Conservation (phyloP, 306 rosid genomes). For the Crotalaria pallida region DNA sequence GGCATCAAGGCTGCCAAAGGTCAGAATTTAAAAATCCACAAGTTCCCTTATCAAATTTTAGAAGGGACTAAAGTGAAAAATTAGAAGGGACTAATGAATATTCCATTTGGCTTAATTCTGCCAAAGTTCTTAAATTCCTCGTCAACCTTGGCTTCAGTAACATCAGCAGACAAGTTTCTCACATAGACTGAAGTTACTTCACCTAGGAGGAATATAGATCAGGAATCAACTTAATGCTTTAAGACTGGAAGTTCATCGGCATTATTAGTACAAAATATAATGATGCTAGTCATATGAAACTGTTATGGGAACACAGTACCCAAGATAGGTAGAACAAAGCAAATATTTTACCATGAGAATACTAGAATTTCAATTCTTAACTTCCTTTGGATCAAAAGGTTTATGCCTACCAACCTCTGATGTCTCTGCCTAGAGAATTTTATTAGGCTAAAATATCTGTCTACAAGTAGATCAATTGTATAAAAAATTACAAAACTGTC, state of each 20-base stretch:
- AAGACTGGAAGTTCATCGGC: not conserved
- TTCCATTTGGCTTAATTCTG: constrained; percentile 72
- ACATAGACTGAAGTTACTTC: constrained; percentile 92
- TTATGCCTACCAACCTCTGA: not conserved
- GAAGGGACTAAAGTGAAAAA: no score
- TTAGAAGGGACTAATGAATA: constrained; percentile 82
- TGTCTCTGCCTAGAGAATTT: not conserved
- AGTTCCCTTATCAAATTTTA: no score
- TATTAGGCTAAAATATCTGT: not conserved
- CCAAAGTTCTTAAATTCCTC: constrained; percentile 77
- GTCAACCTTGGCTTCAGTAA: constrained; percentile 77
- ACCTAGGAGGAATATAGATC: constrained; percentile 40
- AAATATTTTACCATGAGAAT: not conserved
- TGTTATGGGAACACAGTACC: not conserved
- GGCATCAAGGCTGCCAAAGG: no score
- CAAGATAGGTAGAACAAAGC: not conserved
- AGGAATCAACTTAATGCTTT: constrained; percentile 24
- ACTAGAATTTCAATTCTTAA: no score
- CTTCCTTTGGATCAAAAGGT: not conserved
- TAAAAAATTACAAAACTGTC: not conserved
- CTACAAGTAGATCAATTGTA: not conserved
- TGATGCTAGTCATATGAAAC: not conserved
- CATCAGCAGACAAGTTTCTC: constrained; percentile 74
- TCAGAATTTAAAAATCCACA: no score
- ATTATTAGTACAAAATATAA: not conserved